Evolutionary conservation across 2,329 filamentous ascomycete species (phyloP).

Genomic region (Ceratocystis smalleyi): DNA sequence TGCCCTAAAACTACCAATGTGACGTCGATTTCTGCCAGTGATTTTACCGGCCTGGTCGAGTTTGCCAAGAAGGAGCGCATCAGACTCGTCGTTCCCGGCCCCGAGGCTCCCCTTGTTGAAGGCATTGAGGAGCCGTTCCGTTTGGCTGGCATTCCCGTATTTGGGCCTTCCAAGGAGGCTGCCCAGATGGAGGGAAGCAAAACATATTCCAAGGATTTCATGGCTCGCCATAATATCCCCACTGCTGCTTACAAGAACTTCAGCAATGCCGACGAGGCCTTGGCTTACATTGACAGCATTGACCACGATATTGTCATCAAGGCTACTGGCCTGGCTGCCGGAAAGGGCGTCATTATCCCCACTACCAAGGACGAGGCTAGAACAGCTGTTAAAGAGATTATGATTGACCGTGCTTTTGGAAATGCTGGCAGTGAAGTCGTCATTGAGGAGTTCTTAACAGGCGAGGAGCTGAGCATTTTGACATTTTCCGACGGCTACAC

Average conservation of each 20-base stretch:
- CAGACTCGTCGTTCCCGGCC: constrained; percentile 77
- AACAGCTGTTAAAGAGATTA: constrained; percentile 69
- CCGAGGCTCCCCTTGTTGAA: constrained; percentile 84
- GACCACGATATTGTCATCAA: constrained; percentile 77
- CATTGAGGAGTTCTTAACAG: constrained; percentile 83
- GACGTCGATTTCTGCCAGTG: constrained; percentile 49
- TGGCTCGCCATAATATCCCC: constrained; percentile 78
- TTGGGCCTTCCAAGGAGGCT: constrained; percentile 71
- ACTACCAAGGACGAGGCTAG: constrained; percentile 68
- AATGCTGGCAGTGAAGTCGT: constrained; percentile 79
- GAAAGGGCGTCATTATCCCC: constrained; percentile 90
- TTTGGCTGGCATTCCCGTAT: constrained; percentile 57
- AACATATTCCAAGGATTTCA: constrained; percentile 95
- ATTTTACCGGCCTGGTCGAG: constrained; percentile 62
- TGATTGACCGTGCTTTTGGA: constrained; percentile 78
- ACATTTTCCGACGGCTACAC: constrained; percentile 83
- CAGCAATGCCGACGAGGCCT: constrained; percentile 55
- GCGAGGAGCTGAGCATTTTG: constrained; percentile 82
- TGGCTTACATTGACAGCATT: constrained; percentile 56
- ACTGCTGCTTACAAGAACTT: constrained; percentile 90
- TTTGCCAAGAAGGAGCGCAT: constrained; percentile 59
- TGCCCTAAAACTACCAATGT: constrained; percentile 62
- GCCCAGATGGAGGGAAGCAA: constrained; percentile 92
- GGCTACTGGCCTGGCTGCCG: constrained; percentile 77
- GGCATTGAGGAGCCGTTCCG: constrained; percentile 77